Percentiles rank a stretch among this genome's conserved stretches.
Evolutionary conservation across 2,329 filamentous ascomycete genomes (phyloP).

Genomic region (Aspergillus sergii): DNA sequence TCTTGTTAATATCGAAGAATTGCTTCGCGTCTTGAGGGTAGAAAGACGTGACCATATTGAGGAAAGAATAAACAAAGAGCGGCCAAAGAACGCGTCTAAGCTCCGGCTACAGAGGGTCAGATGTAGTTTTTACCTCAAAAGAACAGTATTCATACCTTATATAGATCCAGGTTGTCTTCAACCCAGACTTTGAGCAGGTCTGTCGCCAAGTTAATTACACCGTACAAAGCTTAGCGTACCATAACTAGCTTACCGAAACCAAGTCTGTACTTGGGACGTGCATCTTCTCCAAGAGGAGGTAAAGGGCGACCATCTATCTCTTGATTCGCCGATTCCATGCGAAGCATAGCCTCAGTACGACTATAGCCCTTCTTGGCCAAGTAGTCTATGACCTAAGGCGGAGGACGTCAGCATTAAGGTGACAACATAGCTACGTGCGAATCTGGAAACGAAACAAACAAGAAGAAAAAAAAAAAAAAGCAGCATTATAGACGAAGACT

Average conservation of each 20-base stretch:
- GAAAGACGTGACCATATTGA: conserved; percentile 74
- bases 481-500: background rate
- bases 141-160: conserved; percentile 66
- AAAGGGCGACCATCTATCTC: conserved; percentile 80
- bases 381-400: conserved; percentile 80
- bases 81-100: conserved; percentile 88
- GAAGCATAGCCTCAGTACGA: conserved; percentile 86
- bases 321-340: conserved; percentile 83
- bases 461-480: conserved; percentile 7
- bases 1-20: conserved; percentile 71
- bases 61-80: conserved; percentile 87
- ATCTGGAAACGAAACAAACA: background rate
- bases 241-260: conserved; percentile 60
- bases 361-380: conserved; percentile 93
- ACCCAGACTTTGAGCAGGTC: conserved; percentile 78
- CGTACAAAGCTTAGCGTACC: background rate
- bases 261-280: conserved; percentile 75
- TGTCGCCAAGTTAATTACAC: conserved; percentile 31
- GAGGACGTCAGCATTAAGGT: conserved; percentile 1
- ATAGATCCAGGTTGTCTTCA: conserved; percentile 88
- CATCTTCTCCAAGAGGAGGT: conserved; percentile 66
- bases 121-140: background rate
- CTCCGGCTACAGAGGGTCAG: conserved; percentile 65
- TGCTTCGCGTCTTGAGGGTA: conserved; percentile 71
- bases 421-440: background rate